Base-by-base conservation (phyloP, 345 rosid genomes). In the Acer negundo region DNA sequence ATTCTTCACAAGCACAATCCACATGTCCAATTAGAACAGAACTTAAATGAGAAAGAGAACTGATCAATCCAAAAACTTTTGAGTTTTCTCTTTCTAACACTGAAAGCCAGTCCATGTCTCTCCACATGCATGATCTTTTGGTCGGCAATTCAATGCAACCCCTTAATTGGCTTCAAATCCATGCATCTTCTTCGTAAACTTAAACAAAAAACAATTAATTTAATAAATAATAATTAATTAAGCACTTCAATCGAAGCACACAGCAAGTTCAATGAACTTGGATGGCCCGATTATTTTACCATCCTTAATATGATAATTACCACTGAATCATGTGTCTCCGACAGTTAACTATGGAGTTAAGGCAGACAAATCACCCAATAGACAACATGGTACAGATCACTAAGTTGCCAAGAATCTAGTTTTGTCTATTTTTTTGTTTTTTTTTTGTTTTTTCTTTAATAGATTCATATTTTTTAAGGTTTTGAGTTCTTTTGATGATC, bases 91-190 rank as follows among this genome's bases (percentile, higher is more conserved):
- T 35, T 35, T 42, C 4, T 7, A 23, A 13, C 49, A 1, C 26
- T 46, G 26, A 10, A 49, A 38, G 68, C 28, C 10, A 9, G 17
- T 22, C 17, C 38, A 49, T 35, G 38, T 44, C 63, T 42, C 62
- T 35, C 44, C 83, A 80, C 81, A 65, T 80, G 83, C 26, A 59
- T 69, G 53, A 61, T 80, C 73, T 47, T 26, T n/a, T 51, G 42
- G 28, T 67, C 67, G 79, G 22, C 65, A 76, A 74, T 85, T 78
- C 88, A 80, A 73, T 83, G 86, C 82, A 85, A 80, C 49, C 20
- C 23, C 55, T 67, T 17, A 22, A 35, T 74, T 35, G 38, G 38
- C 38, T 35, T 35, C 38, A 31, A 35, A 8, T 23, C 67, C 55
- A 59, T 9, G 16, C 62, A 26, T 58, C 67, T 17, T 58, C 35